These are phyloP conservation scores for Malassezia dermatis DNA, from an alignment of 1,284 basidiomycete species.

Conservation along the genomic window DNA sequence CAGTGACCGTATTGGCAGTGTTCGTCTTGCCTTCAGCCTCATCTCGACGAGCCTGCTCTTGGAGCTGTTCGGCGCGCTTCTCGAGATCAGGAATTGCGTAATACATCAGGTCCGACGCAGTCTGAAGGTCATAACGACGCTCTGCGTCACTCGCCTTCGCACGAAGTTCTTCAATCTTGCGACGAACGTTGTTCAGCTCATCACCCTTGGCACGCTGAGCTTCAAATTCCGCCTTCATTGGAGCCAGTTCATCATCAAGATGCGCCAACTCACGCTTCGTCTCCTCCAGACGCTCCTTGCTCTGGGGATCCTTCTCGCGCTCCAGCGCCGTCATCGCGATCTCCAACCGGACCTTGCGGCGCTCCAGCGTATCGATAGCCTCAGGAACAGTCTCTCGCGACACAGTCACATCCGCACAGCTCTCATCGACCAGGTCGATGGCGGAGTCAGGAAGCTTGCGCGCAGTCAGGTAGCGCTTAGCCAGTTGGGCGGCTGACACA, in stretches of 20 bases:
- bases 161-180: constrained; percentile 80
- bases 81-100: constrained; percentile 85
- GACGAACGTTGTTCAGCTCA: constrained; percentile 68
- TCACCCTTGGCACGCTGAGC: constrained; percentile 77
- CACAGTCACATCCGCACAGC: constrained; percentile 52
- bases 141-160: constrained; percentile 91
- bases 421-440: constrained; percentile 48
- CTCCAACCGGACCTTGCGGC: constrained; percentile 80
- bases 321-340: constrained; percentile 87
- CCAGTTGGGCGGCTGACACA: constrained; percentile 80
- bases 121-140: constrained; percentile 56
- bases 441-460: constrained; percentile 47
- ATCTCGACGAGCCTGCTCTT: constrained; percentile 51
- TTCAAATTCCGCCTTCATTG: constrained; percentile 78
- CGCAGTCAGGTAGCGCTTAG: constrained; percentile 72
- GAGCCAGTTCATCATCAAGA: constrained; percentile 79
- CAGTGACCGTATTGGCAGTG: constrained; percentile 33
- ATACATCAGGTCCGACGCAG: constrained; percentile 71
- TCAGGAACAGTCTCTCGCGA: constrained; percentile 82
- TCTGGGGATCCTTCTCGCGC: constrained; percentile 70
- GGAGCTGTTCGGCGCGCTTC: constrained; percentile 56
- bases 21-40: constrained; percentile 43
- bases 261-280: constrained; percentile 72
- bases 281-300: constrained; percentile 70
- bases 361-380: constrained; percentile 85